Evolutionary conservation across 1,139 yeast species (phyloP), one percentile per base, ranked within the genome.

Genomic region (Sugiyamaella japonica): DNA sequence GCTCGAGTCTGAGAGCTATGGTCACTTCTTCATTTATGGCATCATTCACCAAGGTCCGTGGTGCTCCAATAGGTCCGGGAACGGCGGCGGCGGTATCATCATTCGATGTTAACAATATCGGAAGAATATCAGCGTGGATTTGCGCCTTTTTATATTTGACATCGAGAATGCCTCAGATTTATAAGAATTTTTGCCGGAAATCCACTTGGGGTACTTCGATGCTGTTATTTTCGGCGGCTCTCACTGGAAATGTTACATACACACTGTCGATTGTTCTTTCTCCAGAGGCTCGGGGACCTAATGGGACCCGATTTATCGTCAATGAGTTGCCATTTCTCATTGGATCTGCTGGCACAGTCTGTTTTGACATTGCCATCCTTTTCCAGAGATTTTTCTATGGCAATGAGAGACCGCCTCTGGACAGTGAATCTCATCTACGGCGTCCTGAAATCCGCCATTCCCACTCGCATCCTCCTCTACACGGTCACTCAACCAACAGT

Each of bases 161-260:
- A 8, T 89, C 97, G 1, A 76, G 99, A 59, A 73, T 90, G 52
- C 99, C 99, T 0, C 99, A 91, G 67, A 73, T 91, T 46, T 73
- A 79, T 68, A 88, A 87, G 64, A 91, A 91, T 71, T 84, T 83
- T 67, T 68, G 74, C 57, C 75, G 96, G 48, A 85, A 85, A 65
- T 85, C 96, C 3, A 93, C 96, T 0, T 85, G 84, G 43, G 98
- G 97, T 2, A 76, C 90, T 1, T 86, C 96, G 1, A 86, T 95
- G 32, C 72, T 88, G 55, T 75, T 91, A 36, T 89, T 93, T 67
- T 79, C 81, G 3, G 84, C 95, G 17, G 96, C 97, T 0, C 74
- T 91, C 43, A 60, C 81, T 39, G 97, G 97, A 2, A 93, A 93
- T 68, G 62, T 85, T n/a, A 81, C 89, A 2, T 93, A 91, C 69